phyloP scores from a whole-genome alignment of 805 yeast species.

The Wickerhamia fluorescens region DNA sequence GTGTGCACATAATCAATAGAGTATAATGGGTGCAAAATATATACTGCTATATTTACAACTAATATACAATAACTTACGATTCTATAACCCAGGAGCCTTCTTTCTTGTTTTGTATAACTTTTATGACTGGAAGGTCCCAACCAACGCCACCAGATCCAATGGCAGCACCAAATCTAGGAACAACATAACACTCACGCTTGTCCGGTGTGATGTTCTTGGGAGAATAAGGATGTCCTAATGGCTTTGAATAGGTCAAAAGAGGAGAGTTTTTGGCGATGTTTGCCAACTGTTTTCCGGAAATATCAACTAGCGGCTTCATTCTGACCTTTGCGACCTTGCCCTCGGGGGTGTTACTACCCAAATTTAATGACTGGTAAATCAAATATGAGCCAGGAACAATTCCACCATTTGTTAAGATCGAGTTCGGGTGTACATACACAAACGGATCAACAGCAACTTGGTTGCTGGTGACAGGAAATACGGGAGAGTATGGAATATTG shows the following conservation, averaged over 20 bases:
- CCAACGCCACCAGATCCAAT: slow-evolving; percentile 81
- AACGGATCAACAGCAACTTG: slow-evolving; percentile 39
- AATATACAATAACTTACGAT: too few species aligned
- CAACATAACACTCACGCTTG: slow-evolving; percentile 80
- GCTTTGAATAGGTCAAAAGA: slow-evolving; percentile 79
- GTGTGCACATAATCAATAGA: too few species aligned
- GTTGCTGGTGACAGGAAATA: slow-evolving; percentile 36
- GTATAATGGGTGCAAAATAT: too few species aligned
- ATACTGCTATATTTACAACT: too few species aligned
- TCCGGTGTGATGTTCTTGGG: slow-evolving; percentile 61
- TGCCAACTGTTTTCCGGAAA: slow-evolving; percentile 67
- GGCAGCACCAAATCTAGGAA: slow-evolving; percentile 83
- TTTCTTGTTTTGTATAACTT: slow-evolving; percentile 63
- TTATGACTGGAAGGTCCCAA: slow-evolving; percentile 80
- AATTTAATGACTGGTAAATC: slow-evolving; percentile 63
- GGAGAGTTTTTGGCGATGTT: slow-evolving; percentile 71
- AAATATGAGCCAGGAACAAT: slow-evolving; percentile 72
- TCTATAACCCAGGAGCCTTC: slow-evolving; percentile 62
- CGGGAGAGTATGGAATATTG: slow-evolving; percentile 59
- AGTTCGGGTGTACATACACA: slow-evolving; percentile 76
- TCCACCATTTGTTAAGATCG: slow-evolving; percentile 55
- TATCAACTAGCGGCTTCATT: slow-evolving; percentile 70
- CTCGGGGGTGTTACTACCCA: slow-evolving; percentile 40
- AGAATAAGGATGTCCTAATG: slow-evolving; percentile 84
- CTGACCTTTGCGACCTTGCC: slow-evolving; percentile 43